Percentiles rank a stretch among this genome's conserved stretches.
These are phyloP conservation scores for Zalaria sp. DNA, from an alignment of 2,329 filamentous ascomycete species.

Conservation along the genomic window DNA sequence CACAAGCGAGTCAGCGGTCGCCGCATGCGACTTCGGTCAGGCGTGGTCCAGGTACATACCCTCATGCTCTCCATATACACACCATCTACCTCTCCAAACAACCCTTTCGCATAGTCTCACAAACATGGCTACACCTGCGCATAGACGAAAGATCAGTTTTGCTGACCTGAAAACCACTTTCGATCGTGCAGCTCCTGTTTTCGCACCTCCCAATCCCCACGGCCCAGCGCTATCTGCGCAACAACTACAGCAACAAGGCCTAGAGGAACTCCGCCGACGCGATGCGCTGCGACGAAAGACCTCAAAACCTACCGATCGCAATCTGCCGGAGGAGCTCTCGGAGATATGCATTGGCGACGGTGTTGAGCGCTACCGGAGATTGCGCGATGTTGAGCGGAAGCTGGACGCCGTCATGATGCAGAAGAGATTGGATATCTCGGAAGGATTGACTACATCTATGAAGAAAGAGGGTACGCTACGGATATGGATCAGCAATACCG, in stretches of 20 bases:
- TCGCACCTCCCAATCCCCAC: slow-evolving; percentile 33
- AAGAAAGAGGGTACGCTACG: slow-evolving; percentile 59
- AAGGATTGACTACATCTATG: slow-evolving; percentile 32
- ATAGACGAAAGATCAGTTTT: slow-evolving; percentile 29
- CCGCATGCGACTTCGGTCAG: slow-evolving; percentile 21
- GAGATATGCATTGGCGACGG: slow-evolving; percentile 73
- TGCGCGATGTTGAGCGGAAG: slow-evolving; percentile 75
- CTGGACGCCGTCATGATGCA: slow-evolving; percentile 88
- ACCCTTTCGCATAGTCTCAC: neutral
- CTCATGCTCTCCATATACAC: neutral
- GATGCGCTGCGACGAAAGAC: slow-evolving; percentile 67
- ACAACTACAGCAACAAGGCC: slow-evolving; percentile 27
- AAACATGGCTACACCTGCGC: slow-evolving; percentile 1
- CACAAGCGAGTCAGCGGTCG: slow-evolving; percentile 6
- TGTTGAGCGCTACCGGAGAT: slow-evolving; percentile 64
- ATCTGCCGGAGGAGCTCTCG: slow-evolving; percentile 69
- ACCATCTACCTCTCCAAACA: too few species aligned
- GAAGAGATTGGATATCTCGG: slow-evolving; percentile 82
- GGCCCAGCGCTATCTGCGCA: slow-evolving; percentile 32
- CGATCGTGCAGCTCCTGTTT: slow-evolving; percentile 30
- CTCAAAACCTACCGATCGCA: slow-evolving; percentile 87
- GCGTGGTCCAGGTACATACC: slow-evolving; percentile 26
- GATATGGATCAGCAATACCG: slow-evolving; percentile 90
- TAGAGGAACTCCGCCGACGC: slow-evolving; percentile 27
- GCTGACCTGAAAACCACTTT: slow-evolving; percentile 34